These are phyloP conservation scores for Groenewaldozyma auringiensis DNA, from an alignment of 1,139 yeast species.

Conservation along the genomic window DNA sequence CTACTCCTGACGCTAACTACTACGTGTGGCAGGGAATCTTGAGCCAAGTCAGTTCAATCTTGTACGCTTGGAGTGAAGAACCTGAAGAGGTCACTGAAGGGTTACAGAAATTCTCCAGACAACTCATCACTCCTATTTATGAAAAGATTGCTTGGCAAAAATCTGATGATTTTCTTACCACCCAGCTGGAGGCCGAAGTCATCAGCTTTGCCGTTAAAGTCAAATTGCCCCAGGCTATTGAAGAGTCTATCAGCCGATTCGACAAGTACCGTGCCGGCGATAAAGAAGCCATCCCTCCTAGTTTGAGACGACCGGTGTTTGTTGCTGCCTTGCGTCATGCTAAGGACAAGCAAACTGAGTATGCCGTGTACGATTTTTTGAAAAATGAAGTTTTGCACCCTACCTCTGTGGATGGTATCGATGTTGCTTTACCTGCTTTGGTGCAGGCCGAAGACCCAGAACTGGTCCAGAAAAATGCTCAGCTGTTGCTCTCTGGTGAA, in stretches of 20 bases:
- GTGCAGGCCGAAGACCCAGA: slow-evolving; percentile 60
- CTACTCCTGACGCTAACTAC: slow-evolving; percentile 48
- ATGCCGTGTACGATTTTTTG: slow-evolving; percentile 46
- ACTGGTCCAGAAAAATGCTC: slow-evolving; percentile 54
- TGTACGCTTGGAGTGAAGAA: slow-evolving; percentile 66
- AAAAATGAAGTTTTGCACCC: slow-evolving; percentile 55
- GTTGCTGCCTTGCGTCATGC: slow-evolving; percentile 52
- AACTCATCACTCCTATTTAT: slow-evolving; percentile 53
- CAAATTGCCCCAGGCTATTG: slow-evolving; percentile 55
- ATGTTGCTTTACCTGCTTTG: slow-evolving; percentile 60
- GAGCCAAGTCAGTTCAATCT: slow-evolving; percentile 46
- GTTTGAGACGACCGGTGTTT: slow-evolving; percentile 68
- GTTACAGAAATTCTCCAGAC: slow-evolving; percentile 50
- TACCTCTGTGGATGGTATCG: slow-evolving; percentile 39
- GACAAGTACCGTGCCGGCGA: slow-evolving; percentile 28
- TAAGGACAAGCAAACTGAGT: slow-evolving; percentile 54
- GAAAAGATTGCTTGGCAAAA: slow-evolving; percentile 57
- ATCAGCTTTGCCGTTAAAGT: slow-evolving; percentile 61
- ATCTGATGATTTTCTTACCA: slow-evolving; percentile 57
- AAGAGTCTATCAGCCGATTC: slow-evolving; percentile 5
- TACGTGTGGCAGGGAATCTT: slow-evolving; percentile 68
- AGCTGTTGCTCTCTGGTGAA: slow-evolving; percentile 55
- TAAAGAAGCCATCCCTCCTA: slow-evolving; percentile 53
- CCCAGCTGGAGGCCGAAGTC: slow-evolving; percentile 65
- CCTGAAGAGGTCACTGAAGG: slow-evolving; percentile 47